Percentiles rank a stretch among this genome's conserved stretches.
phyloP scores from a whole-genome alignment of 2,329 filamentous ascomycete species.

The Blastomyces gilchristii region DNA sequence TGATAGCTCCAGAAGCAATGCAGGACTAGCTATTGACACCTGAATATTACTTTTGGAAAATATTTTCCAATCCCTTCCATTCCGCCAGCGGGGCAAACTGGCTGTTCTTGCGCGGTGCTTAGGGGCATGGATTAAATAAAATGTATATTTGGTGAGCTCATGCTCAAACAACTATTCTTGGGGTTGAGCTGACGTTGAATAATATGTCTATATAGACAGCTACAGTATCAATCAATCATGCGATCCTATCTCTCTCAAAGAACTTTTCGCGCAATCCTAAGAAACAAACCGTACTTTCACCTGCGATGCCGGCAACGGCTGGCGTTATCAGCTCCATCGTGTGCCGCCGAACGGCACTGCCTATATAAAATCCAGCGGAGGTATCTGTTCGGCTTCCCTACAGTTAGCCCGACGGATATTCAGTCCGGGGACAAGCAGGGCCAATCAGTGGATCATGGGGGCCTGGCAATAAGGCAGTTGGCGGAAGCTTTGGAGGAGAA shows the following conservation, averaged over 20 bases:
- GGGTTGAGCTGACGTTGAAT: not conserved
- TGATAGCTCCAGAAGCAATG: not conserved
- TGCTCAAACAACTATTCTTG: not conserved
- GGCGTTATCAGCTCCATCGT: constrained; percentile 23
- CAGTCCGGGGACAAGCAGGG: constrained; percentile 29
- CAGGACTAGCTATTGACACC: not conserved
- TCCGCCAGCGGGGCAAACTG: not conserved
- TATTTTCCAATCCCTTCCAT: not conserved
- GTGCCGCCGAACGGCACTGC: constrained; percentile 23
- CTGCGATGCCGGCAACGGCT: constrained; percentile 29
- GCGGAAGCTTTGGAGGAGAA: constrained; percentile 52
- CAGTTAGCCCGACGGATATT: constrained; percentile 30
- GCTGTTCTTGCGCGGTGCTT: not conserved
- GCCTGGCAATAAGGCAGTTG: constrained; percentile 61
- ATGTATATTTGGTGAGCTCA: constrained; percentile 10
- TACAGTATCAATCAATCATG: constrained; percentile 23
- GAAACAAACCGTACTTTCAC: constrained; percentile 35
- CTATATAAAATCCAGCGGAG: constrained; percentile 36
- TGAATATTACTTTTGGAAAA: not conserved
- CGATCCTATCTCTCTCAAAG: constrained; percentile 36
- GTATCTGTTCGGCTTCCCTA: constrained; percentile 50
- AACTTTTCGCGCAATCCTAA: constrained; percentile 37
- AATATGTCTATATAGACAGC: not conserved
- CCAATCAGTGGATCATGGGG: constrained; percentile 37
- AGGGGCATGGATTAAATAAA: constrained; percentile 10